phyloP scores from a whole-genome alignment of 306 rosid genomes.

The Pyrus communis region DNA sequence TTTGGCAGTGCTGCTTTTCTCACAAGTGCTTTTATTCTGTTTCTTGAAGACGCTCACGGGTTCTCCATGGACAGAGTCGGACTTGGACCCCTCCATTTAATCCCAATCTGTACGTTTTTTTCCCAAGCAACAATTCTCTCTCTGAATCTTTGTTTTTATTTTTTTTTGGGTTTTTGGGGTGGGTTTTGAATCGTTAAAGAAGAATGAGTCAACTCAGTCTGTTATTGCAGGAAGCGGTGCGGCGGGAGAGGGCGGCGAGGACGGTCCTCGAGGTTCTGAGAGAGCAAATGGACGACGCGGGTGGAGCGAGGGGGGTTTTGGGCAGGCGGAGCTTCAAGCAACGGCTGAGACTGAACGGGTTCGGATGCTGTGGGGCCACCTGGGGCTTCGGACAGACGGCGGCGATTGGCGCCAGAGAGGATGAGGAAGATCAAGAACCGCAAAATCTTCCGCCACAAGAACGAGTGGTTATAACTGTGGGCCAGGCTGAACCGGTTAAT shows the following conservation, averaged over 20 bases:
- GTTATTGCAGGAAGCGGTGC: slow-evolving; percentile 62
- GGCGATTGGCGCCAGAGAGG: slow-evolving; percentile 11
- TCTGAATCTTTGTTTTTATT: background rate
- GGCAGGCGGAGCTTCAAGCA: slow-evolving; percentile 64
- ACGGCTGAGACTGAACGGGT: slow-evolving; percentile 60
- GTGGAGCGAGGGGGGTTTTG: slow-evolving; percentile 15
- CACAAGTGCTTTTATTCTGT: slow-evolving; percentile 5
- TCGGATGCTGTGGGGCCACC: slow-evolving; percentile 79
- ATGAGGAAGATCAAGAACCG: slow-evolving; percentile 9
- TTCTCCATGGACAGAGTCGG: slow-evolving; percentile 25
- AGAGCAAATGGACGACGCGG: slow-evolving; percentile 62
- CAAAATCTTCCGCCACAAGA: background rate
- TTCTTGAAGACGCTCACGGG: slow-evolving; percentile 56
- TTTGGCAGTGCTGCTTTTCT: background rate
- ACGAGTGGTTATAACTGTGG: slow-evolving; percentile 20
- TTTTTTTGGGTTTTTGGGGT: background rate
- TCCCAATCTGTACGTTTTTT: slow-evolving; percentile 23
- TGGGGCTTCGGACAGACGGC: slow-evolving; percentile 52
- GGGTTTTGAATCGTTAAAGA: background rate
- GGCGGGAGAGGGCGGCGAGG: slow-evolving; percentile 44
- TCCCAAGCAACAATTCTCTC: background rate
- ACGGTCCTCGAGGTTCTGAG: slow-evolving; percentile 62
- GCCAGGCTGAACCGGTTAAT: slow-evolving; percentile 17
- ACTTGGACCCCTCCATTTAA: slow-evolving; percentile 1
- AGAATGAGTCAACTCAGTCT: slow-evolving; percentile 76